Base-by-base conservation (phyloP, 2,329 filamentous ascomycete species). In the Aureobasidium vineae region DNA sequence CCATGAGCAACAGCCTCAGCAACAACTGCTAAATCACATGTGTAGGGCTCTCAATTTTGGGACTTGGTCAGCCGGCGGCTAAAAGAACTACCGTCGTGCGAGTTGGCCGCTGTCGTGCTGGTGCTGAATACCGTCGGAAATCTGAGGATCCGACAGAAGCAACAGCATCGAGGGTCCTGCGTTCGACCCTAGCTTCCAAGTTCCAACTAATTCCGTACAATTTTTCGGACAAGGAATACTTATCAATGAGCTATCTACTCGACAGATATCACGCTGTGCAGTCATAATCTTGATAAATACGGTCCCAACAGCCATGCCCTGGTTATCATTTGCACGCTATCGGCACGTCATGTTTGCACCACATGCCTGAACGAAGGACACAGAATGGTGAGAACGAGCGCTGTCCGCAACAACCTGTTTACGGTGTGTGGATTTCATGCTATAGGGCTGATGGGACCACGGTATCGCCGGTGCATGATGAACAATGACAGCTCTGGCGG, bases 271-370 rank as follows among this genome's bases (percentile, higher is more conserved):
- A 33, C 13, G 26, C 8, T 52, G 15, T n/a, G 7, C n/a, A 21
- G 5, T 15, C 50, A 36, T 23, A 31, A 11, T 7, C 50, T 16
- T 21, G 21, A 54, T 16, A 38, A 16, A 3, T n/a, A 38, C 5
- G 2, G 10, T 23, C 52, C 52, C 31, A 54, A 41, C 28, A 23
- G 11, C 31, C 11, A 38, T 23, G 13, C 28, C 50, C 33, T 54
- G 10, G 1, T 23, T 23, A 26, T 41, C 21, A 28, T 41, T 41
- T 8, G 8, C 53, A 40, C 36, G 53, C 41, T 56, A 56, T 56
- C 36, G 26, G 31, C 53, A 56, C 53, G 53, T 56, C 53, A 56
- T 56, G 23, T 56, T 56, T 56, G 41, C 53, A 56, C 33, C 36
- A 56, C 23, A 41, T 28, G 11, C 53, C 53, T 56, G 41, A 56